Evolutionary conservation across 1,139 yeast species (phyloP).

Genomic region (Trichomonascaceae sp.): DNA sequence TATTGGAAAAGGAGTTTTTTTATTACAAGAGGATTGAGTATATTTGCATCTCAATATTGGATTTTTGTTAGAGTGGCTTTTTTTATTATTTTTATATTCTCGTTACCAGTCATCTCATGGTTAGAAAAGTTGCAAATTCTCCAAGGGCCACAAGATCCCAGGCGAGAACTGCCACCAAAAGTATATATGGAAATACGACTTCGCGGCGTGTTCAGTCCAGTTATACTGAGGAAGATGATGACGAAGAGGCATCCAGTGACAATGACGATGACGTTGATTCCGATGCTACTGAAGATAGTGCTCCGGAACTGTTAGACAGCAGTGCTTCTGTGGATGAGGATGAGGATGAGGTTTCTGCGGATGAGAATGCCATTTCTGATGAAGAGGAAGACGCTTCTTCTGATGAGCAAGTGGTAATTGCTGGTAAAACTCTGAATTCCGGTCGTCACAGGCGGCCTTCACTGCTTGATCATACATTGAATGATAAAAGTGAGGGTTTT

Average conservation of each 20-base stretch:
- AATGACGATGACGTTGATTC: slow-evolving; percentile 17
- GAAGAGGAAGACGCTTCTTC: slow-evolving; percentile 9
- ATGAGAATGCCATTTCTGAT: slow-evolving; percentile 17
- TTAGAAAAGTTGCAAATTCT: not conserved
- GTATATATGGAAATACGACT: slow-evolving; percentile 11
- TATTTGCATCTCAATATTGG: not conserved
- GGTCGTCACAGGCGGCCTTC: slow-evolving; percentile 3
- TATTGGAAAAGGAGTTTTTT: not conserved
- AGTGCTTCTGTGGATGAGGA: slow-evolving; percentile 9
- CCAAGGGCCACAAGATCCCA: not conserved
- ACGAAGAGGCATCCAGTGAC: slow-evolving; percentile 15
- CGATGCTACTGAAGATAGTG: slow-evolving; percentile 12
- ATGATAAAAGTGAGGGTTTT: slow-evolving; percentile 9
- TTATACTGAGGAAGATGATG: slow-evolving; percentile 9
- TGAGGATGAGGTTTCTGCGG: too few relatives aligned
- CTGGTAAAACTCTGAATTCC: not conserved
- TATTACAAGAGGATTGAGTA: not conserved
- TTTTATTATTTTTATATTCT: not conserved
- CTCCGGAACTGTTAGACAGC: slow-evolving; percentile 11
- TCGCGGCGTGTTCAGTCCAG: slow-evolving; percentile 4
- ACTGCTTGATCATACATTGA: slow-evolving; percentile 13
- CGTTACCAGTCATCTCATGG: not conserved
- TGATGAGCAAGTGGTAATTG: slow-evolving; percentile 12
- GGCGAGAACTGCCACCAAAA: slow-evolving; percentile 15
- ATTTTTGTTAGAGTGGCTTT: not conserved